phyloP scores from a whole-genome alignment of 2,329 filamentous ascomycete genomes.

The Ophiostoma tasmaniense region DNA sequence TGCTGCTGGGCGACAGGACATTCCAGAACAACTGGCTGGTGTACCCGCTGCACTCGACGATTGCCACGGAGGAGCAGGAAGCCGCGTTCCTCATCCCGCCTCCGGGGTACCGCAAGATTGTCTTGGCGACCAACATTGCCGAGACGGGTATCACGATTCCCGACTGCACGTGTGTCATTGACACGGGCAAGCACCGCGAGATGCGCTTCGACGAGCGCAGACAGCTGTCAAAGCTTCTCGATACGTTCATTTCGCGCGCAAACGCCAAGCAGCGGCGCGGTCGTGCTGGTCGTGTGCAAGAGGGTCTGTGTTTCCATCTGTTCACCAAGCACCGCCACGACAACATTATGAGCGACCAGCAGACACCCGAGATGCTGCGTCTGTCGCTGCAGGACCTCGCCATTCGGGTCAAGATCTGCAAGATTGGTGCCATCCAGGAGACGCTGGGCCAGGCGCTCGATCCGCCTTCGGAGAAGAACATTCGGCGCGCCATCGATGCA shows the following conservation, averaged over 20 bases:
- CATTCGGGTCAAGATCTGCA: slow-evolving; percentile 95
- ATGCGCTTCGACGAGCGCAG: slow-evolving; percentile 94
- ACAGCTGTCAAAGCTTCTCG: slow-evolving; percentile 81
- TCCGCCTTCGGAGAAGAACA: slow-evolving; percentile 83
- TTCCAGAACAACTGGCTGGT: slow-evolving; percentile 76
- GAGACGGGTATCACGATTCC: slow-evolving; percentile 98
- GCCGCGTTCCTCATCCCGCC: slow-evolving; percentile 83
- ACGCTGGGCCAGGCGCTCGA: slow-evolving; percentile 83
- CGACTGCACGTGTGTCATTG: slow-evolving; percentile 92
- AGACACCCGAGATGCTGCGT: slow-evolving; percentile 92
- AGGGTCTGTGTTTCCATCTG: slow-evolving; percentile 90
- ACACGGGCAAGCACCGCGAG: slow-evolving; percentile 93
- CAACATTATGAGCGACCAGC: slow-evolving; percentile 75
- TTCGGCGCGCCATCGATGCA: slow-evolving; percentile 84
- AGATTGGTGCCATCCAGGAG: slow-evolving; percentile 84
- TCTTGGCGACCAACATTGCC: slow-evolving; percentile 94
- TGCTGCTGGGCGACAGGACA: slow-evolving; percentile 65
- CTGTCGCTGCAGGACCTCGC: slow-evolving; percentile 90
- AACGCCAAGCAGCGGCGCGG: slow-evolving; percentile 94
- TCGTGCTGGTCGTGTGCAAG: slow-evolving; percentile 88
- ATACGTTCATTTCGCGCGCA: slow-evolving; percentile 89
- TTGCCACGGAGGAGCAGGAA: slow-evolving; percentile 94
- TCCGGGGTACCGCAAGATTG: slow-evolving; percentile 76
- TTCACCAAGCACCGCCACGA: slow-evolving; percentile 90
- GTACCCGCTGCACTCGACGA: slow-evolving; percentile 86